Conservation (phyloP, 805 yeast species). For the Cyberlindnera japonica region DNA sequence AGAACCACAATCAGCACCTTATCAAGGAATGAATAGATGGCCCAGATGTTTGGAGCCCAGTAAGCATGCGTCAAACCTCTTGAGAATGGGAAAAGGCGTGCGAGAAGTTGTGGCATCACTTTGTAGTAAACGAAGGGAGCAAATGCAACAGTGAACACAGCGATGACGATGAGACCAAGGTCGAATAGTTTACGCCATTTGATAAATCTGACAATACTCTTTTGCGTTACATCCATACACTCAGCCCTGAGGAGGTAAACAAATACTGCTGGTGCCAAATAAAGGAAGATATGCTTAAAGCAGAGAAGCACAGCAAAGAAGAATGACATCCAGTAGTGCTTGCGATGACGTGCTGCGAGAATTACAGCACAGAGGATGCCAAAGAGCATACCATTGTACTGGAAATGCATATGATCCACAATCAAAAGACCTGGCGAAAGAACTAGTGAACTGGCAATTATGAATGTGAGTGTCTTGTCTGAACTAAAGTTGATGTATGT, state of each 20-base stretch:
- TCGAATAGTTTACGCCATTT: slow-evolving; percentile 58
- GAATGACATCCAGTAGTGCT: slow-evolving; percentile 57
- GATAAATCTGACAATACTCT: slow-evolving; percentile 33
- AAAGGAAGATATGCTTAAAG: slow-evolving; percentile 90
- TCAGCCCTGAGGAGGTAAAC: slow-evolving; percentile 71
- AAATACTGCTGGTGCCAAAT: slow-evolving; percentile 92
- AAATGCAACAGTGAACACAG: slow-evolving; percentile 65
- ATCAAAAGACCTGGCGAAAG: slow-evolving; percentile 87
- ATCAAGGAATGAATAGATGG: slow-evolving; percentile 81
- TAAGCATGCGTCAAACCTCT: slow-evolving; percentile 96
- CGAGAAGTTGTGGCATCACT: slow-evolving; percentile 59
- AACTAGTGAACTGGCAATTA: slow-evolving; percentile 76
- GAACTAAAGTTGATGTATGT: slow-evolving; percentile 55
- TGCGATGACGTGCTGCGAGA: slow-evolving; percentile 59
- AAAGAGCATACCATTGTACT: slow-evolving; percentile 91
- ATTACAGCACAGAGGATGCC: slow-evolving; percentile 76
- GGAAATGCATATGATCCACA: slow-evolving; percentile 95
- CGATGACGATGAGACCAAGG: slow-evolving; percentile 59
- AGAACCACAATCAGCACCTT: slow-evolving; percentile 54
- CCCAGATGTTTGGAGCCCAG: slow-evolving; percentile 99
- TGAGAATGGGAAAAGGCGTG: slow-evolving; percentile 85
- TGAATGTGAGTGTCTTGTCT: slow-evolving; percentile 48
- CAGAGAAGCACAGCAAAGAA: slow-evolving; percentile 77
- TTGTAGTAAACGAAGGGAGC: slow-evolving; percentile 64
- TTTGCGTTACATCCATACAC: slow-evolving; percentile 43